These are phyloP conservation scores for Zygosaccharomyces siamensis DNA, from an alignment of 805 yeast genomes.

Conservation along the genomic window DNA sequence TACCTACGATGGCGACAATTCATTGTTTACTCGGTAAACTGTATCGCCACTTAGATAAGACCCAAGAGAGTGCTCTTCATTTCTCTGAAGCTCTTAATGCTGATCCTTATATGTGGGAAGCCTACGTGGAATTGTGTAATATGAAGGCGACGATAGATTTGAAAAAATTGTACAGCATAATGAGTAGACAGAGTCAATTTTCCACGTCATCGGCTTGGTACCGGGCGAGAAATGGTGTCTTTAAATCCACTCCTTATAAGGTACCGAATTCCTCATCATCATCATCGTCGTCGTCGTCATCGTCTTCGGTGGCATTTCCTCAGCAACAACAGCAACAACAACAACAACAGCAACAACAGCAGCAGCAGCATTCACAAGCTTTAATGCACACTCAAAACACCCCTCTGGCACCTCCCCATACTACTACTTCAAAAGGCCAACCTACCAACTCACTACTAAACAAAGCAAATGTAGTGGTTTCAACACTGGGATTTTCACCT, in stretches of 20 bases:
- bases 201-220: slow-evolving; percentile 9
- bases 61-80: slow-evolving; percentile 58
- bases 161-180: slow-evolving; percentile 16
- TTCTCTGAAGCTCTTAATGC: slow-evolving; percentile 63
- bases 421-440: slow-evolving; percentile 10
- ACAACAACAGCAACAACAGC: slow-evolving; percentile 10
- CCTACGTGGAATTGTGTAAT: slow-evolving; percentile 68
- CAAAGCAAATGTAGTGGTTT: slow-evolving; percentile 16
- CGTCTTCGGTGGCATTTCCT: slow-evolving; percentile 6
- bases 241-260: slow-evolving; percentile 17
- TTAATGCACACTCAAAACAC: background rate
- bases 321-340: slow-evolving; percentile 2
- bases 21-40: slow-evolving; percentile 67
- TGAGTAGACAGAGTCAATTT: slow-evolving; percentile 10
- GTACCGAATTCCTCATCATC: slow-evolving; percentile 9
- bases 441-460: slow-evolving; percentile 17
- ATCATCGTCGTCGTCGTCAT: slow-evolving; percentile 10
- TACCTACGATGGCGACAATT: slow-evolving; percentile 69
- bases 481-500: slow-evolving; percentile 15
- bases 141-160: slow-evolving; percentile 63
- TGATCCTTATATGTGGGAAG: slow-evolving; percentile 84
- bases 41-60: slow-evolving; percentile 53
- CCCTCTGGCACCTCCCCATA: slow-evolving; percentile 11
- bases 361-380: slow-evolving; percentile 4
- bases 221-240: slow-evolving; percentile 11